A percentile compares a stretch with the other conserved stretches of the same genome.
These are phyloP conservation scores for Teunomyces aglyptinius DNA, from an alignment of 805 yeast species.

Conservation along the genomic window DNA sequence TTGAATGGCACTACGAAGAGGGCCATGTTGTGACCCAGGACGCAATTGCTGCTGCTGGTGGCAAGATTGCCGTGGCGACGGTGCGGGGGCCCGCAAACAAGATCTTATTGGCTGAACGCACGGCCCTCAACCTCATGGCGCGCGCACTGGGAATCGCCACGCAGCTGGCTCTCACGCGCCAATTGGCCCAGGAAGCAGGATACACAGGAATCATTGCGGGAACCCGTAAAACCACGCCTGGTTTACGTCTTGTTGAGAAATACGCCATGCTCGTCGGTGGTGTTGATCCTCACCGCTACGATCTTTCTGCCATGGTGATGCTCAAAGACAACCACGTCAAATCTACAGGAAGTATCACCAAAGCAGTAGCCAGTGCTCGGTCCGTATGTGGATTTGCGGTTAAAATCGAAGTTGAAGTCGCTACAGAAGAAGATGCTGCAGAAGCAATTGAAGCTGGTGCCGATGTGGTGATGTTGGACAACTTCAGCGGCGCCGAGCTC, in stretches of 20 bases:
- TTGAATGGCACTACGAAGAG: slow-evolving; percentile 72
- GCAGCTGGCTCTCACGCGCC: slow-evolving; percentile 55
- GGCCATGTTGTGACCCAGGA: slow-evolving; percentile 51
- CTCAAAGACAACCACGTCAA: slow-evolving; percentile 91
- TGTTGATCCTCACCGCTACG: slow-evolving; percentile 88
- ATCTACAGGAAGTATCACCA: slow-evolving; percentile 88
- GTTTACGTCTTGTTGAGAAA: slow-evolving; percentile 82
- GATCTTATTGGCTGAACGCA: slow-evolving; percentile 79
- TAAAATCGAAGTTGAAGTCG: slow-evolving; percentile 92
- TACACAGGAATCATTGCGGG: slow-evolving; percentile 89
- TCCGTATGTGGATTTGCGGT: slow-evolving; percentile 83
- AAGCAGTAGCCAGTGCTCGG: slow-evolving; percentile 76
- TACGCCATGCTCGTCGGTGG: slow-evolving; percentile 96
- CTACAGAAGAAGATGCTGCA: slow-evolving; percentile 76
- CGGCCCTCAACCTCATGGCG: slow-evolving; percentile 77
- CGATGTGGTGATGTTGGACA: slow-evolving; percentile 92
- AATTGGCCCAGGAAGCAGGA: slow-evolving; percentile 63
- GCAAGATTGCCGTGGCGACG: slow-evolving; percentile 66
- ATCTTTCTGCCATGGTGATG: slow-evolving; percentile 93
- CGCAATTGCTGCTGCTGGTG: slow-evolving; percentile 47
- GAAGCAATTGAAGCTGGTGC: slow-evolving; percentile 97
- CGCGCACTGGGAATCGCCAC: slow-evolving; percentile 89
- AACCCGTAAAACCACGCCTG: slow-evolving; percentile 97
- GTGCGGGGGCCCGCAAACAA: slow-evolving; percentile 80
- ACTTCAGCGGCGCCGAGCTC: slow-evolving; percentile 68